Base-by-base conservation (phyloP, 768 basidiomycete species). In the Termitomyces sp. region DNA sequence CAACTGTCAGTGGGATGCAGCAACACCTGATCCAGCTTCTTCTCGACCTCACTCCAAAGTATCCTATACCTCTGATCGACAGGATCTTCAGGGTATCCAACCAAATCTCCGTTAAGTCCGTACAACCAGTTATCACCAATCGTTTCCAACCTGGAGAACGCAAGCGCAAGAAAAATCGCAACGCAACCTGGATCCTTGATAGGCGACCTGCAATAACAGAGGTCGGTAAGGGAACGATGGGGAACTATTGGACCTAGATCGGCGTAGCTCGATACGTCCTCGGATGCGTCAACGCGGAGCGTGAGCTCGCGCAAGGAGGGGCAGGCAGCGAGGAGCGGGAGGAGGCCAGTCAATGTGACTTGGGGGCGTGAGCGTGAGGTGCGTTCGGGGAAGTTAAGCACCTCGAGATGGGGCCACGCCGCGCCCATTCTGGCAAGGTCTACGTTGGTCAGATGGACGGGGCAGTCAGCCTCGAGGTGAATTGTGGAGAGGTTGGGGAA, bases 121-220 rank as follows among this genome's bases (percentile, higher is more conserved):
- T 61, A 61, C n/a, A 61, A 39, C 60, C 55, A 61, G 42, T 61
- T 61, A 50, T 55, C 55, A 6, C 46, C 51, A 16, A 61, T 46
- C 33, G 45, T 56, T 28, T 61, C 46, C 38, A 61, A 24, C 12
- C 20, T 53, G 16, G 60, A 50, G 32, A 61, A 40, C 32, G 54
- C 48, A 5, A 56, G 46, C 24, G 36, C 46, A 4, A 61, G 32
- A 11, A 61, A 61, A 18, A 46, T 54, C 7, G 60, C 60, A 7
- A 61, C 60, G 28, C 48, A 39, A 35, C 36, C 20, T 22, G 60
- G 54, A 44, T 56, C 36, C 12, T 49, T 55, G 13, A 61, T 61
- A 2, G 62, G 57, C 7, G 62, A 63, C 20, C 62, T 59, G 54
- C 62, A 63, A 45, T 63, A 51, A 40, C 58, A 40, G 46, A 63